phyloP scores from a whole-genome alignment of 140 eudicot species.

The Bidens hawaiensis region DNA sequence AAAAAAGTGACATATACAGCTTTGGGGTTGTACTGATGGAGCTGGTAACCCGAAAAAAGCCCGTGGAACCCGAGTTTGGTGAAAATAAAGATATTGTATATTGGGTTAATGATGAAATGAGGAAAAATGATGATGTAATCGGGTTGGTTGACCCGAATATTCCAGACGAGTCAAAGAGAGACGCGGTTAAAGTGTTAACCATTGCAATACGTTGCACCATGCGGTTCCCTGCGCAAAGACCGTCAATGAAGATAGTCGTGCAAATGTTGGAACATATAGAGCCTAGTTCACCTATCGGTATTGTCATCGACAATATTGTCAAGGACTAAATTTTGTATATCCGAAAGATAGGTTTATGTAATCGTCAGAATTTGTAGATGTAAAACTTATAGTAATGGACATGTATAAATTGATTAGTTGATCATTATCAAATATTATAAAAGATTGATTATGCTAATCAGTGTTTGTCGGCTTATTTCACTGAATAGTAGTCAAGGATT shows the following conservation, averaged over 20 bases:
- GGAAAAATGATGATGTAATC: conserved; percentile 17
- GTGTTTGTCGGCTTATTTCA: background rate
- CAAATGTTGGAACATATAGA: conserved; percentile 55
- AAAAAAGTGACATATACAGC: conserved; percentile 64
- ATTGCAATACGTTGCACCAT: conserved; percentile 54
- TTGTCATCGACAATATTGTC: conserved; percentile 18
- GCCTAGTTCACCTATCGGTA: conserved; percentile 20
- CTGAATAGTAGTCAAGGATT: background rate
- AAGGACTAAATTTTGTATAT: conserved; percentile 13
- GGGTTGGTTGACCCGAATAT: conserved; percentile 42
- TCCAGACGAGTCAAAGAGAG: conserved; percentile 27
- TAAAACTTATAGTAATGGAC: background rate
- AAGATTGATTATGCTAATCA: background rate
- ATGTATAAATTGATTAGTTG: background rate
- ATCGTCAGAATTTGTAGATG: background rate
- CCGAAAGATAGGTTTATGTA: background rate
- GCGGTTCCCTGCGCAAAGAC: conserved; percentile 51
- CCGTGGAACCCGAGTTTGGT: conserved; percentile 48
- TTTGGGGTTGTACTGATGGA: conserved; percentile 72
- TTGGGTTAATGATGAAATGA: conserved; percentile 42
- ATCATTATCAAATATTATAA: too few species aligned
- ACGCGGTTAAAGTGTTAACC: conserved; percentile 38
- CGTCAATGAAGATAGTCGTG: conserved; percentile 64
- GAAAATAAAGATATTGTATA: conserved; percentile 52
- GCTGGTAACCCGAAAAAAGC: conserved; percentile 52